Conservation (phyloP, 352 stramenopile genomes). For the Globisporangium spinosum region DNA sequence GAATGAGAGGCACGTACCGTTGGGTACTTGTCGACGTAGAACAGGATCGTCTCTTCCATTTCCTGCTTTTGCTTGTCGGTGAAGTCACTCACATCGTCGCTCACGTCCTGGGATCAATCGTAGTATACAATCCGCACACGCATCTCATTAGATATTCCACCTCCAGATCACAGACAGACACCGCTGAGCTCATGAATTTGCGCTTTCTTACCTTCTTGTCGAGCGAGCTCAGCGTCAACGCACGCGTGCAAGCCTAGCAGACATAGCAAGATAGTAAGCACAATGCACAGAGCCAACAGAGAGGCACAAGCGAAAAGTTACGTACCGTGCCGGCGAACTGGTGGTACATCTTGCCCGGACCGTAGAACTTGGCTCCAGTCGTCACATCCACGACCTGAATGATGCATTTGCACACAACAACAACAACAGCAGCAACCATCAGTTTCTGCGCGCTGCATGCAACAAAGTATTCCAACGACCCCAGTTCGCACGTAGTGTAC, state of each 20-base stretch:
- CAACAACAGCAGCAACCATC: conserved; percentile 10
- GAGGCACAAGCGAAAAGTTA: neutral
- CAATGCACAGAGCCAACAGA: conserved; percentile 1
- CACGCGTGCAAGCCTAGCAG: conserved; percentile 64
- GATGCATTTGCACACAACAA: neutral
- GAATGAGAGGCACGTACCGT: conserved; percentile 37
- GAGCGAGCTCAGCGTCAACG: conserved; percentile 63
- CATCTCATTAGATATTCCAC: neutral
- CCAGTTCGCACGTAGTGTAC: neutral
- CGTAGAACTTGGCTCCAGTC: conserved; percentile 71
- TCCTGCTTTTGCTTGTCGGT: conserved; percentile 55
- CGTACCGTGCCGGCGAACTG: conserved; percentile 68
- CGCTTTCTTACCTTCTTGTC: conserved; percentile 47
- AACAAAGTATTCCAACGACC: neutral
- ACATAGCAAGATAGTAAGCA: neutral
- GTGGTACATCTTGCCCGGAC: conserved; percentile 62
- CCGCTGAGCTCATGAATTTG: neutral
- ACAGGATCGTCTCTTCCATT: conserved; percentile 61
- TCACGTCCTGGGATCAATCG: conserved; percentile 49
- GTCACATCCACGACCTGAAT: conserved; percentile 66
- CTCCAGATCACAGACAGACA: no score
- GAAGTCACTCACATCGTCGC: conserved; percentile 67
- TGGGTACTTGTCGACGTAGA: conserved; percentile 87
- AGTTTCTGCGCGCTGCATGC: neutral
- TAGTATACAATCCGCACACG: neutral